A percentile compares a stretch with the other conserved stretches of the same genome.
These are phyloP conservation scores for Xerocomus amazonicus DNA, from an alignment of 1,284 basidiomycete genomes.

Conservation along the genomic window DNA sequence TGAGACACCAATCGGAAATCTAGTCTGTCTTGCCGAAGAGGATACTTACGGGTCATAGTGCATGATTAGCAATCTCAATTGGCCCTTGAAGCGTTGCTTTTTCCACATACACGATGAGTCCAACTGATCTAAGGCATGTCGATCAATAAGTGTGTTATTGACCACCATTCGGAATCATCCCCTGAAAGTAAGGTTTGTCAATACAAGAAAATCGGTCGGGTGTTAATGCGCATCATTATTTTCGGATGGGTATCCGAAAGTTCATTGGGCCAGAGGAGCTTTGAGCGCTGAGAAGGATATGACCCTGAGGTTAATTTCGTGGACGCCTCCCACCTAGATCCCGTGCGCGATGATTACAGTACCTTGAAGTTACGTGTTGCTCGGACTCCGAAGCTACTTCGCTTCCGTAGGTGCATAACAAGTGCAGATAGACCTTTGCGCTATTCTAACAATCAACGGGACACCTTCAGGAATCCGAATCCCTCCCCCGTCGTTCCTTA, in stretches of 20 bases:
- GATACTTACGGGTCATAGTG: neutral
- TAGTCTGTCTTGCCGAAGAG: constrained; percentile 2
- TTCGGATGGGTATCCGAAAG: constrained; percentile 7
- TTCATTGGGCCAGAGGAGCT: constrained; percentile 5
- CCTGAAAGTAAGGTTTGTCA: neutral
- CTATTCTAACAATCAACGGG: neutral
- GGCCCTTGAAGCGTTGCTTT: neutral
- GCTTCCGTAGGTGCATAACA: constrained; percentile 1
- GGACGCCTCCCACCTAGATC: constrained; percentile 4
- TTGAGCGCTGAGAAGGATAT: constrained; percentile 1
- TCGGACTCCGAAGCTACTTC: constrained; percentile 9
- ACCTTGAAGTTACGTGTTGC: constrained; percentile 13
- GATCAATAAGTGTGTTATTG: constrained; percentile 18
- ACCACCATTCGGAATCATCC: neutral
- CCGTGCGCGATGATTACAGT: constrained; percentile 8
- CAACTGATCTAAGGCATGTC: constrained; percentile 14
- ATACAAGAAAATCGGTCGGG: constrained; percentile 1
- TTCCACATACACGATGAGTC: neutral
- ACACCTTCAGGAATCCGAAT: neutral
- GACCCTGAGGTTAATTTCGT: constrained; percentile 15
- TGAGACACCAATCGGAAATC: neutral
- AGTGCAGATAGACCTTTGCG: neutral
- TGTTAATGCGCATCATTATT: neutral
- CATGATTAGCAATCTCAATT: neutral
- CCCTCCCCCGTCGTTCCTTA: constrained; percentile 5